Evolutionary conservation across 345 rosid genomes (phyloP), one percentile per base, ranked within the genome.

Genomic region (Stellera chamaejasme): DNA sequence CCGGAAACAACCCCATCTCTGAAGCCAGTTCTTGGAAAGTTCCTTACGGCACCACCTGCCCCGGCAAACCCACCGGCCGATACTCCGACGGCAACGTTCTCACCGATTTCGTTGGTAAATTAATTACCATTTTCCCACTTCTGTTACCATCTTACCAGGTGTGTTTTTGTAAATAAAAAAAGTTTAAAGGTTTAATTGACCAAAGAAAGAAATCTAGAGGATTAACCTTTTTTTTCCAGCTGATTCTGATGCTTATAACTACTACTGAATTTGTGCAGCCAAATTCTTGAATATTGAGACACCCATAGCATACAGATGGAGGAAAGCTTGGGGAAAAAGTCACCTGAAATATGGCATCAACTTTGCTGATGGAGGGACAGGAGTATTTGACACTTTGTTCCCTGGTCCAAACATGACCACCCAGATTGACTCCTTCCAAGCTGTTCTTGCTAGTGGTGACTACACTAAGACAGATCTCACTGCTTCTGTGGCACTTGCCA

Each of bases 301-400:
- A 43, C 98, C 98, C 4, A 67, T 83, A 0, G 77, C 93, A 0
- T 92, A 75, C 76, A 77, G 56, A 64, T 73, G 67, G 77, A 73
- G 72, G 69, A 66, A 69, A 10, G 26, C 59, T 13, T 28, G 45
- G 28, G 77, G 56, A 0, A 52, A 32, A 9, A 65, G 69, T 32
- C 66, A 62, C n/a, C 12, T 77, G 58, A 60, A 57, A 43, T 51
- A 57, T 32, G 97, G 98, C 14, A 69, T 92, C 78, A 92, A 92
- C 61, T 86, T 82, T 56, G 98, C 97, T 0, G 76, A 62, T 23
- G 98, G 97, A 51, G 95, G 93, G 19, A 82, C 93, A 0, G 94
- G 98, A 5, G 94, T 88, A 45, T 84, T 92, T 43, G 69, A 79
- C 27, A 81, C 95, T 2, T 3, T 51, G 10, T 15, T 11, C 27